Evolutionary conservation across 345 rosid species (phyloP).

Genomic region (sweet orange (Citrus sinensis)): DVS_A1.0 CM039161.1:5513501-5514000

Average conservation of each 20-base stretch:
- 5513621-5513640: too few species aligned
- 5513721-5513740: conserved; percentile 61
- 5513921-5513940: background rate
- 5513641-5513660: conserved; percentile 13
- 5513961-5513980: background rate
- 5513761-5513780: conserved; percentile 37
- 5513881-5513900: background rate
- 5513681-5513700: conserved; percentile 56
- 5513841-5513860: background rate
- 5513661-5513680: conserved; percentile 51
- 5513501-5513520: background rate
- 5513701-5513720: conserved; percentile 59
- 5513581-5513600: background rate
- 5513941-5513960: background rate
- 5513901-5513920: background rate
- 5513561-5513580: background rate
- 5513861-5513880: background rate
- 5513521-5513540: background rate
- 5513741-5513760: conserved; percentile 84
- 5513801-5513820: too few species aligned
- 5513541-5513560: background rate
- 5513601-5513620: too few species aligned
- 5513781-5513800: background rate
- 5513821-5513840: too few species aligned
- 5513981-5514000: background rate